Evolutionary conservation across 2,329 filamentous ascomycete species (phyloP), one percentile per base, ranked within the genome.

Genomic region (Paecilomyces variotii): DNA sequence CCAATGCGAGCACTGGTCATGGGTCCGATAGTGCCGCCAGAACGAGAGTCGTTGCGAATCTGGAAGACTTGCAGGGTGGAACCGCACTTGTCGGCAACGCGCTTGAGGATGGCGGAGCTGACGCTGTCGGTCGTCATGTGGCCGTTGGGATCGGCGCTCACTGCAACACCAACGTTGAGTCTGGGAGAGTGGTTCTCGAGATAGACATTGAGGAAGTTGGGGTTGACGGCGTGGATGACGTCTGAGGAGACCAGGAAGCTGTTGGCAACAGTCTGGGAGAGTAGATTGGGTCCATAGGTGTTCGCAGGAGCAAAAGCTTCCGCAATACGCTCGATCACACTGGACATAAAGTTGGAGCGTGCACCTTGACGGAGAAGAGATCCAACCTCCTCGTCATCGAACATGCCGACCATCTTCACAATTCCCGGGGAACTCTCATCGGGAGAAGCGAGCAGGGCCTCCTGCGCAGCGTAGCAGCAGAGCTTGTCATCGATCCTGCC

Each of bases 401-500:
- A 97, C 67, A 97, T 87, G n/a, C 88, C 91, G 35, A 94, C 90
- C 57, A 97, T 81, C 76, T 95, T 95, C 74, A 97, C 86, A 57
- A 87, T 83, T n/a, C 86, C 74, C 1, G 78, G 71, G 45, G 77
- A 78, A 9, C 81, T 68, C 24, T 74, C 64, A 28, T 80, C 76
- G 11, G 84, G 78, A 19, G 87, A 85, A 55, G 87, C 85, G 28
- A 97, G 80, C 0, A 99, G 85, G 2, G 86, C 92, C 73, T 92
- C 87, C 56, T 97, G 82, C 6, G 94, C 93, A 6, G 91, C 86
- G 87, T 91, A 97, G 32, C 90, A 95, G 81, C 94, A 97, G 53
- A 99, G 87, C 80, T 97, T 97, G 78, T 99, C 94, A 72, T 99
- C 94, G 65, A 97, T 94, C 57, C 94, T 88, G 59, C 93, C 92